phyloP scores from a whole-genome alignment of 1,284 basidiomycete genomes.

The Heterobasidion occidentale region DNA sequence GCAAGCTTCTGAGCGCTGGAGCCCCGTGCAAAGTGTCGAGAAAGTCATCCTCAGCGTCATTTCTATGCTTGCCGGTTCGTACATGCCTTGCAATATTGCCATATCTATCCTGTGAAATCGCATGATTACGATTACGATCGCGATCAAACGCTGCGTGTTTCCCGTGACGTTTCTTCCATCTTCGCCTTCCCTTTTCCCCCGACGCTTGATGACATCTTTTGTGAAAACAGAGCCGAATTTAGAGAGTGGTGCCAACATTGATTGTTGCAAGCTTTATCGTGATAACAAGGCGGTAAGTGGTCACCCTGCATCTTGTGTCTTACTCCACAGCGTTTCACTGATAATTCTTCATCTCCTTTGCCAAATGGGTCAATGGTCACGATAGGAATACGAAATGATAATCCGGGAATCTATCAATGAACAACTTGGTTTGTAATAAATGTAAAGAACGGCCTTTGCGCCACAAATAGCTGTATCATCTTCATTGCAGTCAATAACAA shows the following conservation, averaged over 20 bases:
- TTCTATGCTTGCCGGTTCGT: constrained; percentile 92
- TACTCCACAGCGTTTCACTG: not conserved
- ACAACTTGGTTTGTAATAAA: constrained; percentile 55
- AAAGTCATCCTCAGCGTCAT: constrained; percentile 95
- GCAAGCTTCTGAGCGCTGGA: constrained; percentile 95
- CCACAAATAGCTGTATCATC: no score
- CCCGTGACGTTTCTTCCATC: not conserved
- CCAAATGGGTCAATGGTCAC: not conserved
- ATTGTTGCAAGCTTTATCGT: constrained; percentile 92
- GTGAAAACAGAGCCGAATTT: constrained; percentile 85
- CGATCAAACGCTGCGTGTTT: not conserved
- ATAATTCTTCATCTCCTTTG: not conserved
- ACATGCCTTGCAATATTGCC: not conserved
- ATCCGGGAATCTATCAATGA: constrained; percentile 65
- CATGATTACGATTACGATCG: no score
- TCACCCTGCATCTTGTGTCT: not conserved
- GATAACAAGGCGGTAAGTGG: constrained; percentile 60
- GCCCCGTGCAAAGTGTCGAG: constrained; percentile 94
- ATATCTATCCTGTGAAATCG: no score
- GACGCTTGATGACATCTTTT: not conserved
- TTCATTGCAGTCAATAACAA: no score
- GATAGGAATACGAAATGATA: constrained; percentile 65
- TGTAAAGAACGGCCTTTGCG: no score
- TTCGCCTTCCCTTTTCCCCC: not conserved
- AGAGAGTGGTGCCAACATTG: constrained; percentile 97